Evolutionary conservation across 1,139 yeast species (phyloP), one percentile per base, ranked within the genome.

Genomic region (Pichia norvegensis): DNA sequence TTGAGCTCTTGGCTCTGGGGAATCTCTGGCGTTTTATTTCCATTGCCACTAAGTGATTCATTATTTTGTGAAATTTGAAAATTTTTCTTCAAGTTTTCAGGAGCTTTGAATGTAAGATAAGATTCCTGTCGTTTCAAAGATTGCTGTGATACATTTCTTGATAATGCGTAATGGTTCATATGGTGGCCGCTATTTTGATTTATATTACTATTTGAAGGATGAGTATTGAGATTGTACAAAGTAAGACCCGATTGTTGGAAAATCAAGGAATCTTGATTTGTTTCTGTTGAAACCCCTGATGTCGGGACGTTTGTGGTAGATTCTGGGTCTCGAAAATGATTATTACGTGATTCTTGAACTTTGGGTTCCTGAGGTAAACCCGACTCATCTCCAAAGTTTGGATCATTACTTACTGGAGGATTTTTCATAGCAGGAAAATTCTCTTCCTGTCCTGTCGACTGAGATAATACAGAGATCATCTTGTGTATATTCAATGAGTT

Each of bases 381-480:
- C 17, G 16, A n/a, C 27, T 16, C 20, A 4, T 13, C 6, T 1
- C 9, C 8, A n/a, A 20, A 20, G 2, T 4, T 19, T 22, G 14
- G 38, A 6, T 31, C 22, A 4, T 19, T 17, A 9, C n/a, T 35
- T 1, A 10, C 23, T 9, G 7, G 22, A 9, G n/a, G 23, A 4
- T 19, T 35, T 19, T 35, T 31, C 20, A 16, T n/a, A 10, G n/a
- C 35, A 16, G 36, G 9, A n/a, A 60, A 62, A 4, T 64, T 65
- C 41, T 68, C 57, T 38, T 71, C 76, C 41, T 69, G 64, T 0
- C 78, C 78, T 0, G 76, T 73, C 0, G 78, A 72, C 50, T 74
- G 78, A 3, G 78, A 73, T 7, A 73, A 58, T 17, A 60, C 48
- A 20, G 57, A 49, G 2, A 33, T 51, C 48, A 45, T 53, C 47